Conservation (phyloP, 305 asterid species). For the Withania somnifera region DNA sequence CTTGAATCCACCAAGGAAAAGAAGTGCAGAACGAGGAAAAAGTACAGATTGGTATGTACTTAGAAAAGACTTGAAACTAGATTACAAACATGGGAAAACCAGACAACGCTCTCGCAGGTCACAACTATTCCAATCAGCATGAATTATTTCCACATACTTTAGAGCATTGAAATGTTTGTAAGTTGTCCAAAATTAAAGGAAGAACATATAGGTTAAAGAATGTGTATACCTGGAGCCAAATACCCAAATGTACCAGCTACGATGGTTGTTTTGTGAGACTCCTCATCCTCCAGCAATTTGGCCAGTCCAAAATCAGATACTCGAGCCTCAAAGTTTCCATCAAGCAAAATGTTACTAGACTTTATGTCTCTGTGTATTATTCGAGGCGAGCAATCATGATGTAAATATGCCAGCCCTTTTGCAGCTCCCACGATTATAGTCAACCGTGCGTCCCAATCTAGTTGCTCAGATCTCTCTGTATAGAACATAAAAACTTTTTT, state of each 20-base stretch:
- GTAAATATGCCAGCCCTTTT: conserved; percentile 83
- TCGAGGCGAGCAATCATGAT: conserved; percentile 93
- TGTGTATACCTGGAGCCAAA: conserved; percentile 76
- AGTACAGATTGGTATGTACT: not conserved
- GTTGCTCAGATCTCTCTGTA: conserved; percentile 66
- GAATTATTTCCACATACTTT: not conserved
- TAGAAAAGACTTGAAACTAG: not conserved
- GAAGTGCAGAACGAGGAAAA: not conserved
- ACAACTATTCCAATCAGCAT: not conserved
- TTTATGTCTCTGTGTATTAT: conserved; percentile 89
- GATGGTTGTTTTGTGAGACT: conserved; percentile 84
- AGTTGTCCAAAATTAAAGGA: not conserved
- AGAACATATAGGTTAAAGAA: not conserved
- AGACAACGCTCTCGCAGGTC: not conserved
- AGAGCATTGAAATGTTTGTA: not conserved
- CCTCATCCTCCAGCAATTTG: conserved; percentile 80
- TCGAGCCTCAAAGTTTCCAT: conserved; percentile 79
- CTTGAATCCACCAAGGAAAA: not conserved
- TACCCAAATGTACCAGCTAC: conserved; percentile 97
- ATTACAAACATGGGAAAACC: not conserved
- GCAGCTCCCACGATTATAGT: conserved; percentile 78
- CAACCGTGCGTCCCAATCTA: conserved; percentile 82
- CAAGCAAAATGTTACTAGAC: conserved; percentile 85
- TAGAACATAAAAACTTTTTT: not conserved
- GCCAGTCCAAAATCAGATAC: conserved; percentile 94